phyloP scores from a whole-genome alignment of 1,284 basidiomycete species.

The Fomes fomentarius region DNA sequence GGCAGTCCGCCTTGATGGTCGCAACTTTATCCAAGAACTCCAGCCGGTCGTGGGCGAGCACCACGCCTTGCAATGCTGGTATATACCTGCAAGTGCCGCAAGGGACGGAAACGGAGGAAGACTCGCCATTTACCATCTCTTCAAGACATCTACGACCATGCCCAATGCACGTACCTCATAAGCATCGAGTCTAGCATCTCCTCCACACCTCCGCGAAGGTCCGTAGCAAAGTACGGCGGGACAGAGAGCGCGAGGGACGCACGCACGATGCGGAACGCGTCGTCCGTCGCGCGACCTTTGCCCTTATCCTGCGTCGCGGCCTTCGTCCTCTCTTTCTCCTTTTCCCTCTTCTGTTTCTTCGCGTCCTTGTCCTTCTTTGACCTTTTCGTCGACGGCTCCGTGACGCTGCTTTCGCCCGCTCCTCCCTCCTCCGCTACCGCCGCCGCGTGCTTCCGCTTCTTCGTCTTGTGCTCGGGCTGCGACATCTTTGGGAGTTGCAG shows the following conservation, averaged over 20 bases:
- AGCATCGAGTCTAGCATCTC: constrained; percentile 93
- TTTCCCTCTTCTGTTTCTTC: background rate
- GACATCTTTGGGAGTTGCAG: constrained; percentile 21
- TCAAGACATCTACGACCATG: background rate
- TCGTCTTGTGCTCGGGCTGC: constrained; percentile 37
- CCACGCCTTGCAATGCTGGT: constrained; percentile 84
- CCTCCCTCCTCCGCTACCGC: constrained; percentile 28
- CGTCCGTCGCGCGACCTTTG: constrained; percentile 43
- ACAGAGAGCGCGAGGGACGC: constrained; percentile 78
- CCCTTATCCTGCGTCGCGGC: constrained; percentile 18
- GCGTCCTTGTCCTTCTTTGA: constrained; percentile 30
- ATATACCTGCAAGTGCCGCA: constrained; percentile 74
- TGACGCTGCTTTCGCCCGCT: background rate
- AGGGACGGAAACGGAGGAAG: background rate
- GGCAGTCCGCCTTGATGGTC: constrained; percentile 82
- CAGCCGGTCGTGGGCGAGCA: constrained; percentile 85
- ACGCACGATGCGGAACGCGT: constrained; percentile 70
- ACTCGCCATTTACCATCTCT: constrained; percentile 13
- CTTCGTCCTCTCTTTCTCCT: background rate
- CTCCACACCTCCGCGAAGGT: constrained; percentile 73
- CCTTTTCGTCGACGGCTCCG: constrained; percentile 34
- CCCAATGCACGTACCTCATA: constrained; percentile 76
- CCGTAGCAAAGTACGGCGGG: constrained; percentile 78
- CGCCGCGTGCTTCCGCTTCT: constrained; percentile 57
- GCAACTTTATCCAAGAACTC: constrained; percentile 72